These are phyloP conservation scores for Heterobasidion occidentale DNA, from an alignment of 1,284 basidiomycete species.

Conservation along the genomic window DNA sequence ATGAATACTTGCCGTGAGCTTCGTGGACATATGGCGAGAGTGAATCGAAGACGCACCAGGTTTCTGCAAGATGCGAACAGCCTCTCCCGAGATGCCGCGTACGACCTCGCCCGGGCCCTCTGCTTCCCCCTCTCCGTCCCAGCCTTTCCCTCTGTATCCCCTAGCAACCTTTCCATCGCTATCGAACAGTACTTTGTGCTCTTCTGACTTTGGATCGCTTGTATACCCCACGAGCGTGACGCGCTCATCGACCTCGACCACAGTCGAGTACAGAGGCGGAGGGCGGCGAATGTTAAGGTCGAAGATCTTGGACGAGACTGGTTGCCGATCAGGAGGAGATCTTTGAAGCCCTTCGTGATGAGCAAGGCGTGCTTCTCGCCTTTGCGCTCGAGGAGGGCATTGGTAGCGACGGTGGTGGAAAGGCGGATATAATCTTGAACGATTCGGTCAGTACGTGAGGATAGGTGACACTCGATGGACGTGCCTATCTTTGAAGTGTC, in stretches of 20 bases:
- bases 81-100: constrained; percentile 83
- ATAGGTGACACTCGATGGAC: constrained; percentile 9
- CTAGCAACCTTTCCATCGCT: constrained; percentile 57
- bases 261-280: constrained; percentile 70
- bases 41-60: constrained; percentile 42
- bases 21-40: not conserved
- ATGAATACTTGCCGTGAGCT: not conserved
- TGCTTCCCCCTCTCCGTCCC: constrained; percentile 56
- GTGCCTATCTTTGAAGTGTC: constrained; percentile 80
- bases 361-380: constrained; percentile 88
- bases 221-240: constrained; percentile 93
- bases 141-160: constrained; percentile 69
- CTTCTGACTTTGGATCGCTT: constrained; percentile 75
- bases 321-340: constrained; percentile 87
- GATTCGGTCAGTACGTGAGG: not conserved
- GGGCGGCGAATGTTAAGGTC: constrained; percentile 82
- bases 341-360: constrained; percentile 90
- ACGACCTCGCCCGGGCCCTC: constrained; percentile 79
- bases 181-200: constrained; percentile 71
- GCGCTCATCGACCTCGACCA: constrained; percentile 90
- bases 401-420: constrained; percentile 95
- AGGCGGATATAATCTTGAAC: constrained; percentile 80
- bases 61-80: constrained; percentile 76
- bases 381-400: constrained; percentile 91
- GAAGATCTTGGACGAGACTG: constrained; percentile 86